Evolutionary conservation across 495 filamentous ascomycete species (phyloP), one percentile per base, ranked within the genome.

Genomic region (Penicillium canescens): DNA sequence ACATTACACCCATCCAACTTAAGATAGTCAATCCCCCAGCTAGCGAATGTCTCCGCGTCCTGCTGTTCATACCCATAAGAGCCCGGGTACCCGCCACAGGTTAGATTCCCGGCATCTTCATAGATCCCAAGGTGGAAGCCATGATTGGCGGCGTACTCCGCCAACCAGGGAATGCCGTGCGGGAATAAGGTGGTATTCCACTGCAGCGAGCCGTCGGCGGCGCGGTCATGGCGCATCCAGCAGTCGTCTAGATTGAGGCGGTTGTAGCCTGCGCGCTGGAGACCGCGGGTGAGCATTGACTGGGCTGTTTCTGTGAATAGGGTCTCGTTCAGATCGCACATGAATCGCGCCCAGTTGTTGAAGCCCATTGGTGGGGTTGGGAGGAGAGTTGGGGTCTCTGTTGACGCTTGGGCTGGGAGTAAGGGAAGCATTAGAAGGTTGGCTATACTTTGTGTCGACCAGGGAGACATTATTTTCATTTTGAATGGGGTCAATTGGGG

Each of bases 291-390:
- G 7, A 58, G 44, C 72, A 76, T 75, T 2, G 71, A 56, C 39
- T 72, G 58, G 2, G 73, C 72, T 1, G 71, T 75, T 7, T 70
- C 55, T 6, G 61, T 69, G 55, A 76, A 75, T 3, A 76, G 66
- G 1, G 70, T 73, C 51, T 76, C 69, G 55, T 76, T 75, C 4
- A 75, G 67, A 40, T 71, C 63, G 53, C 73, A 76, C 47, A 63
- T 52, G 54, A 74, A 75, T 8, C 73, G 73, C 0, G 70, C 62
- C 73, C 73, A 76, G 51, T 74, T 73, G 57, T 73, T 76, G 65
- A 73, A 76, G 18, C 73, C 73, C 73, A 76, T 76, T 14, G 72
- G 73, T 0, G 73, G 72, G 0, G 63, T 60, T 1, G 74, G 66
- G 31, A 73, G 65, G 7, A 73, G 46, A 13, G 13, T 35, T 21